Conservation (phyloP, 371 early-diverging fungal genomes). For the Parasitella parasitica region DNA sequence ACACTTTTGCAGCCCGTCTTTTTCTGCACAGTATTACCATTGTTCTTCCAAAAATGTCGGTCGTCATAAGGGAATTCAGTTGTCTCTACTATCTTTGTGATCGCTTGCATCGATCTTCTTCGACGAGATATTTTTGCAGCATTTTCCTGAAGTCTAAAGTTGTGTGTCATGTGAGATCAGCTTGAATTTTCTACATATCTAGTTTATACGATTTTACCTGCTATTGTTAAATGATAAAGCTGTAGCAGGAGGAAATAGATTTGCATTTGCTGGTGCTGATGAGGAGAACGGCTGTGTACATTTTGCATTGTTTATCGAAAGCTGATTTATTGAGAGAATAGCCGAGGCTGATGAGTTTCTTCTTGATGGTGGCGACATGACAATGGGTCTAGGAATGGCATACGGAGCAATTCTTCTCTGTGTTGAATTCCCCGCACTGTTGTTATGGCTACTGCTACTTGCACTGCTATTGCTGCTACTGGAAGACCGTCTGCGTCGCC, state of each 20-base stretch:
- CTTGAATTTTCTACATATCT: background rate
- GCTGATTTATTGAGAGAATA: conserved; percentile 4
- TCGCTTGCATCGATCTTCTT: conserved; percentile 26
- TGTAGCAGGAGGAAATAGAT: conserved; percentile 1
- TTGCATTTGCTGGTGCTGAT: background rate
- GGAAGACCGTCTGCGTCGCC: conserved; percentile 9
- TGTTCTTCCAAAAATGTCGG: conserved; percentile 23
- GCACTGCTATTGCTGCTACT: conserved; percentile 7
- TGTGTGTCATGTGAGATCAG: conserved; percentile 1
- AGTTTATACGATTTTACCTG: conserved; percentile 4
- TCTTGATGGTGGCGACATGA: background rate
- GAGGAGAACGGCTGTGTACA: conserved; percentile 2
- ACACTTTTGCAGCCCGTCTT: conserved; percentile 25
- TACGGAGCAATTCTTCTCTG: conserved; percentile 19
- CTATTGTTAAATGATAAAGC: background rate
- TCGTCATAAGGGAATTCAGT: conserved; percentile 23
- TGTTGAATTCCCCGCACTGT: conserved; percentile 7
- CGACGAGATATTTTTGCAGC: conserved; percentile 7
- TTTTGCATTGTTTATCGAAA: conserved; percentile 1
- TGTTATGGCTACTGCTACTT: conserved; percentile 3
- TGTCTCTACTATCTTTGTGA: conserved; percentile 24
- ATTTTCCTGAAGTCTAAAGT: background rate
- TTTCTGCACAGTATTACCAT: conserved; percentile 27
- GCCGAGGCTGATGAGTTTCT: conserved; percentile 11
- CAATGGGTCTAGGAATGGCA: conserved; percentile 11